Conservation (phyloP, 352 stramenopile genomes). For the Globisporangium yorkense region DNA sequence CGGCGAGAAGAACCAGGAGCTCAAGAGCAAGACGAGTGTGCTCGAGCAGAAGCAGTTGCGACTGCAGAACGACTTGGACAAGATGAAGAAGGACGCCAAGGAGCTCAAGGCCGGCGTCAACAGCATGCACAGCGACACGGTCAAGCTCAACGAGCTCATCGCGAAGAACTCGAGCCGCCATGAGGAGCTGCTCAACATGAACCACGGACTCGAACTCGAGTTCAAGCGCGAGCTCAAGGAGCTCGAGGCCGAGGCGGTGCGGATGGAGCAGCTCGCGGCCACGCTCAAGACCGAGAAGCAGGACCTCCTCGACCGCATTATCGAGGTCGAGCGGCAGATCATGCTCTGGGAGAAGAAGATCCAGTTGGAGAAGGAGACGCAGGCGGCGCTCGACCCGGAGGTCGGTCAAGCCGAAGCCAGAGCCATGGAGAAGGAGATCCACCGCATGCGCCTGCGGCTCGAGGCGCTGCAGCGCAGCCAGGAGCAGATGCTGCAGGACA, state of each 20-base stretch:
- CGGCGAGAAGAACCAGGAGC: constrained; percentile 85
- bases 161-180: constrained; percentile 76
- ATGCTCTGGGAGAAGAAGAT: constrained; percentile 97
- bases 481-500: constrained; percentile 91
- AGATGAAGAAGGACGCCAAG: constrained; percentile 80
- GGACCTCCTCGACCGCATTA: constrained; percentile 84
- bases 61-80: constrained; percentile 78
- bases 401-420: constrained; percentile 88
- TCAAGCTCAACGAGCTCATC: constrained; percentile 92
- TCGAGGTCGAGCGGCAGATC: constrained; percentile 90
- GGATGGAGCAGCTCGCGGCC: constrained; percentile 68
- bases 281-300: constrained; percentile 81
- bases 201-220: constrained; percentile 86
- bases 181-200: constrained; percentile 81
- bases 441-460: constrained; percentile 92
- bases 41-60: constrained; percentile 88
- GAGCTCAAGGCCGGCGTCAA: constrained; percentile 62
- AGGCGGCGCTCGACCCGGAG: constrained; percentile 90
- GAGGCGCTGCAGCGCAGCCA: constrained; percentile 88
- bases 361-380: constrained; percentile 94
- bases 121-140: constrained; percentile 90
- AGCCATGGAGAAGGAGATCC: constrained; percentile 95
- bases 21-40: constrained; percentile 87
- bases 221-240: constrained; percentile 91
- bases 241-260: constrained; percentile 73